Evolutionary conservation across 1,284 basidiomycete genomes (phyloP), one percentile per base, ranked within the genome.

Genomic region (Sporisorium reilianum): DNA sequence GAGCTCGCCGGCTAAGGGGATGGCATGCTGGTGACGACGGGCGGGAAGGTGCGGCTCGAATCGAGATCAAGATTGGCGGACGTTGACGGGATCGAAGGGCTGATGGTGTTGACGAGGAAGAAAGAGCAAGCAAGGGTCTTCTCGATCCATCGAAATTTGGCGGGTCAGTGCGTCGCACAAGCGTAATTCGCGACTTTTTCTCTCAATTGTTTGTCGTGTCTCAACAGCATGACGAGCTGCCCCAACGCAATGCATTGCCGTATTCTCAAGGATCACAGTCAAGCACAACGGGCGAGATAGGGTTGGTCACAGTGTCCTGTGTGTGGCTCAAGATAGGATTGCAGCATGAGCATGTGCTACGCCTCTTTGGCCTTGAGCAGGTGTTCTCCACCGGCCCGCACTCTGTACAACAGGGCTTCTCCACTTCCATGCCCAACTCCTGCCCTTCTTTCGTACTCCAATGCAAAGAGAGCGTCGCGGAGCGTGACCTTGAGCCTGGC

Each of bases 401-500:
- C 41, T 32, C 64, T 58, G 40, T 75, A 75, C 36, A 75, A 38
- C 7, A 75, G 55, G 14, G 57, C 28, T n/a, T 71, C 73, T 26
- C 73, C 73, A 49, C 73, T 75, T 20, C 64, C 68, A 38, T 72
- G 51, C 1, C 73, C 73, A 23, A 59, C 51, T 5, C 61, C 73
- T 16, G 63, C 73, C 10, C 58, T 61, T 40, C 68, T 46, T 26
- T 75, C 73, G 42, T 71, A 68, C 66, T 84, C 82, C 20, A 84
- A 58, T 25, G 81, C 82, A 36, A 81, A 75, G 25, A 83, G 59
- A 10, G 81, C 82, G 51, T 84, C 82, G 22, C 72, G 72, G 11
- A 84, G 52, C 20, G 78, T 80, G 25, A 84, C 80, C n/a, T 73
- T 74, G 36, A 75, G 62, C 20, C 75, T 64, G 7, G 68, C 71